Percentiles rank a stretch among this genome's conserved stretches.
Evolutionary conservation across 2,329 filamentous ascomycete species (phyloP).

Genomic region (Aspergillus novoparasiticus): DNA sequence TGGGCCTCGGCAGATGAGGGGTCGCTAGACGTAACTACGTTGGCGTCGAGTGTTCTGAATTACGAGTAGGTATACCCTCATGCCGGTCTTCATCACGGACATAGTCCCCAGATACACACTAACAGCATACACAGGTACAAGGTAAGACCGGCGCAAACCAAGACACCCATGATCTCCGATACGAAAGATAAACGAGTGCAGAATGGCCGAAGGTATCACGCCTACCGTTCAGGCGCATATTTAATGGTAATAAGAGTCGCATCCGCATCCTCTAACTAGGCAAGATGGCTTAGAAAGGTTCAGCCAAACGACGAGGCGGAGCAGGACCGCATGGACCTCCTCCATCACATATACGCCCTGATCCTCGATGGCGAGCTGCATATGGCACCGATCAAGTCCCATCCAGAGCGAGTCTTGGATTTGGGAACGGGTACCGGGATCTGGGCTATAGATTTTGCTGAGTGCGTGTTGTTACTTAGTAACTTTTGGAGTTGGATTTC

Average conservation of each 20-base stretch:
- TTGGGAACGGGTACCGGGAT: conserved; percentile 41
- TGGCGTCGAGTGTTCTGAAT: conserved; percentile 31
- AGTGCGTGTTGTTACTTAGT: conserved; percentile 25
- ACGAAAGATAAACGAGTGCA: conserved; percentile 11
- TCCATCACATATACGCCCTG: conserved; percentile 39
- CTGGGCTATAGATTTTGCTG: conserved; percentile 42
- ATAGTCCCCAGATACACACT: background rate
- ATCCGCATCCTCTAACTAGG: background rate
- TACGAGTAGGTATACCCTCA: conserved; percentile 29
- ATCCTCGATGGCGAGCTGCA: conserved; percentile 33
- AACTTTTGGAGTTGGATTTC: background rate
- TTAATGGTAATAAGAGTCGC: conserved; percentile 25
- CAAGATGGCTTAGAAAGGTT: background rate
- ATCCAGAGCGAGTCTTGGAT: conserved; percentile 34
- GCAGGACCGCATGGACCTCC: conserved; percentile 38
- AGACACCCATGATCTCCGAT: background rate
- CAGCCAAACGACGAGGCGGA: conserved; percentile 39
- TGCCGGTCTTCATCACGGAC: background rate
- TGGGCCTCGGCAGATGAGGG: background rate
- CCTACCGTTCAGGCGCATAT: conserved; percentile 35
- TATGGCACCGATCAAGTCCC: conserved; percentile 27
- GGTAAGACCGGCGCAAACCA: conserved; percentile 18
- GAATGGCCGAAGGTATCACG: conserved; percentile 38
- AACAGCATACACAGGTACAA: conserved; percentile 28
- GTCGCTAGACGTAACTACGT: background rate